These are phyloP conservation scores for Toxoplasma gondii DNA, from an alignment of 169 alveolate species.

Conservation along the genomic window DNA sequence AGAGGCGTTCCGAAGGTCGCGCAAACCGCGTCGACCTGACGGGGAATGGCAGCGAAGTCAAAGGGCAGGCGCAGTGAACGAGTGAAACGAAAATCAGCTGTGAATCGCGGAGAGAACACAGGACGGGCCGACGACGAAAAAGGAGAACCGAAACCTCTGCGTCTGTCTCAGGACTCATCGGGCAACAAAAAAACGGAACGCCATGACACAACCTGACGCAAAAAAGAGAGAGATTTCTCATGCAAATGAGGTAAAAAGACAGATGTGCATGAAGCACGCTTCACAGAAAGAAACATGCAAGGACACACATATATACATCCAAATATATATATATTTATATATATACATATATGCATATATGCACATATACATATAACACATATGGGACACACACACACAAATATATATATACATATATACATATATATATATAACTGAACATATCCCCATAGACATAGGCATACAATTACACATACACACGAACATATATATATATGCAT, in stretches of 20 bases:
- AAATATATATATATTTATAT: not conserved
- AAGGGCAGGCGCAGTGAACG: not conserved
- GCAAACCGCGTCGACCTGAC: not conserved
- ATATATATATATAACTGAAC: too few species aligned
- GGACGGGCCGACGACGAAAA: too few species aligned
- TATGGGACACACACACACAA: too few species aligned
- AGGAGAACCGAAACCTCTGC: not conserved
- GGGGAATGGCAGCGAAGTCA: not conserved
- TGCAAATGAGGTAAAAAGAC: too few species aligned
- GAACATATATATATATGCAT: not conserved
- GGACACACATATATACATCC: not conserved
- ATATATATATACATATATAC: too few species aligned
- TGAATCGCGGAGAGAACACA: too few species aligned
- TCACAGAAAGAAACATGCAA: not conserved
- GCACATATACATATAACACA: not conserved
- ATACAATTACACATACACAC: not conserved
- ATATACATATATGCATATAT: not conserved
- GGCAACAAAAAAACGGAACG: too few species aligned
- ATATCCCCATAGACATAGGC: not conserved
- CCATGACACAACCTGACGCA: too few species aligned
- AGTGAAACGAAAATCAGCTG: not conserved
- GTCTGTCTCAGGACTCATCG: too few species aligned
- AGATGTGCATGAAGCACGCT: too few species aligned
- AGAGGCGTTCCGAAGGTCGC: not conserved
- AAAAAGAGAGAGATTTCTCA: too few species aligned